Base-by-base conservation (phyloP, 139 green algal species). In the Chlamydomonas asymmetrica region DNA sequence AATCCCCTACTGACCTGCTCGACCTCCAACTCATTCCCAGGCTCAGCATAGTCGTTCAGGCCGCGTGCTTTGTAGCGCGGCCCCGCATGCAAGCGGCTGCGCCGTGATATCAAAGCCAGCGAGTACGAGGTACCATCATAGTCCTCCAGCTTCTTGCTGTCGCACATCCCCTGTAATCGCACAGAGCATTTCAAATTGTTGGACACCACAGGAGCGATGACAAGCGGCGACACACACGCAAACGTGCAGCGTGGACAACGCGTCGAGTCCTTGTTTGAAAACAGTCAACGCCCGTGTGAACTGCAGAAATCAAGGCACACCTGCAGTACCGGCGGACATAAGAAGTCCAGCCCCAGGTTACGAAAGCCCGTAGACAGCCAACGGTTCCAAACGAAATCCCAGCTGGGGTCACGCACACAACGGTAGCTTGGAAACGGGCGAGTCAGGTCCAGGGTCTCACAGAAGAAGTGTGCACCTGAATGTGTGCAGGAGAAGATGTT, bases 11-110 rank as follows among this genome's bases (percentile, higher is more conserved):
- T n/a, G n/a, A 98, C 73, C 79, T 97, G 93, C 79, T 99, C 96
- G 43, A 90, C 95, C 86, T 99, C 96, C 23, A 98, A 93, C 87
- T 99, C 96, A 78, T 99, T 99, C 57, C 94, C 96, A 3, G 95
- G 92, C 27, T 92, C 90, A 0, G 87, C 88, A 23, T 83, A 71
- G 29, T 89, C 83, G 75, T 99, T 99, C 23, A 99, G 83, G 1
- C 96, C 96, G 18, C 93, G 84, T 25, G 95, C 94, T 32, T 98
- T 92, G 88, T 98, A 99, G 27, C 93, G 84, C 13, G 84, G 84
- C 63, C 96, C 96, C 3, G 93, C 91, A 76, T 99, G 95, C 70
- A 97, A 83, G 37, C 94, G 72, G 67, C 87, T 92, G 43, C 93
- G 86, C 18, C 93, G 78, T 18, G 88, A 91, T 39, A 97, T 68